Evolutionary conservation across 192 early-diverging fungal species (phyloP).

Genomic region (Gryganskiella cystojenkinii): DNA sequence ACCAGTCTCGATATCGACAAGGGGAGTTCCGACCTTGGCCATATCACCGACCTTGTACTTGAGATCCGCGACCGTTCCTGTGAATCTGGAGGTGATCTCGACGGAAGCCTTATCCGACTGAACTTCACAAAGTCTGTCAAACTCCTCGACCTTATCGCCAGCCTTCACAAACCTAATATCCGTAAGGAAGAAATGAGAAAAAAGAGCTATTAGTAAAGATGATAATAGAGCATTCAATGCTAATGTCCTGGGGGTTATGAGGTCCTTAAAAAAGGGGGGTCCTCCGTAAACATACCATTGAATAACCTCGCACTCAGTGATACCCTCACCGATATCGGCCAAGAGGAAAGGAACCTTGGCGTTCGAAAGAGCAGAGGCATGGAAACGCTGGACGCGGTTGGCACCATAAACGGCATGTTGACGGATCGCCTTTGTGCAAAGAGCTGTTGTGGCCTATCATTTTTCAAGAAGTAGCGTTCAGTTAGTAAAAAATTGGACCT

Average conservation of each 20-base stretch:
- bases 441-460: slow-evolving; percentile 17
- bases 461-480: background rate
- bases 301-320: slow-evolving; percentile 96
- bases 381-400: slow-evolving; percentile 59
- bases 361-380: slow-evolving; percentile 48
- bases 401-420: slow-evolving; percentile 24
- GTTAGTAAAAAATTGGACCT: background rate
- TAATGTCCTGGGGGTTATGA: too few species aligned
- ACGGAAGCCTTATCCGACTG: slow-evolving; percentile 99
- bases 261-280: too few species aligned
- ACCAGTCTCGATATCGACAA: slow-evolving; percentile 85
- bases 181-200: too few species aligned
- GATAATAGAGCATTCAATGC: too few species aligned
- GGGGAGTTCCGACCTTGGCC: slow-evolving; percentile 89
- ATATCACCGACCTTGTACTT: slow-evolving; percentile 89
- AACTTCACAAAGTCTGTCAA: slow-evolving; percentile 96
- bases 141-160: slow-evolving; percentile 89
- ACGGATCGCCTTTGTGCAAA: slow-evolving; percentile 38
- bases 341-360: slow-evolving; percentile 82
- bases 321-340: slow-evolving; percentile 99
- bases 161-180: slow-evolving; percentile 96
- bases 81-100: slow-evolving; percentile 96
- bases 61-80: slow-evolving; percentile 84
- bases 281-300: slow-evolving; percentile 91
- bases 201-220: too few species aligned